Conservation (phyloP, 202 grass and related monocot species). For the Tripidium arundinaceum region DNA sequence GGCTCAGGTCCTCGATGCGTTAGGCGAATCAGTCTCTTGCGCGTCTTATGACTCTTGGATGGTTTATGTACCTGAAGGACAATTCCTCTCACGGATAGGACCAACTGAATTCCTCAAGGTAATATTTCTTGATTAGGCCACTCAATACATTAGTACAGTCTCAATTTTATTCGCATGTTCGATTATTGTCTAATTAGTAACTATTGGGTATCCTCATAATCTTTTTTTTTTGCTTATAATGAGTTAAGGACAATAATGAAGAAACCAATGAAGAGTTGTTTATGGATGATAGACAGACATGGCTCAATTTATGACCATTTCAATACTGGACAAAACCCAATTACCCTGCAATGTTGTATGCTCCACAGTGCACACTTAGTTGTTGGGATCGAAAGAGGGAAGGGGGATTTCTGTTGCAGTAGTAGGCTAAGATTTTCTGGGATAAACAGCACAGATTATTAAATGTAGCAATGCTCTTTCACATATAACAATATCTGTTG, state of each 20-base stretch:
- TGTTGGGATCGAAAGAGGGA: not conserved
- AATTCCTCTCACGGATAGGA: conserved; percentile 79
- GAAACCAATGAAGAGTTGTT: not conserved
- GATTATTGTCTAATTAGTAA: not conserved
- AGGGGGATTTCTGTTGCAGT: not conserved
- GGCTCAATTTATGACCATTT: not conserved
- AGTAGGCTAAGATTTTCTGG: not conserved
- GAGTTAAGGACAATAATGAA: not conserved
- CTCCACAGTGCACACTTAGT: not conserved
- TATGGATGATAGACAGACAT: not conserved
- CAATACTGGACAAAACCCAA: not conserved
- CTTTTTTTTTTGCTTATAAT: not conserved
- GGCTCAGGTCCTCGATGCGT: conserved; percentile 80
- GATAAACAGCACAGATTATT: not conserved
- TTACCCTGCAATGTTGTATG: not conserved
- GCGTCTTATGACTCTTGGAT: conserved; percentile 94
- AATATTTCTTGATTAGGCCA: not conserved
- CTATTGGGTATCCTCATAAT: not conserved
- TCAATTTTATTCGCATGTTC: not conserved
- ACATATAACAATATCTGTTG: not conserved
- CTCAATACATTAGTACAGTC: not conserved
- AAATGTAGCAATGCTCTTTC: not conserved
- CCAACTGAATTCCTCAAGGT: conserved; percentile 94
- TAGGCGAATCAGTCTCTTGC: conserved; percentile 70
- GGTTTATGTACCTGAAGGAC: conserved; percentile 89